Conservation (phyloP, 2,329 filamentous ascomycete genomes). For the Neopestalotiopsis rosae region DNA sequence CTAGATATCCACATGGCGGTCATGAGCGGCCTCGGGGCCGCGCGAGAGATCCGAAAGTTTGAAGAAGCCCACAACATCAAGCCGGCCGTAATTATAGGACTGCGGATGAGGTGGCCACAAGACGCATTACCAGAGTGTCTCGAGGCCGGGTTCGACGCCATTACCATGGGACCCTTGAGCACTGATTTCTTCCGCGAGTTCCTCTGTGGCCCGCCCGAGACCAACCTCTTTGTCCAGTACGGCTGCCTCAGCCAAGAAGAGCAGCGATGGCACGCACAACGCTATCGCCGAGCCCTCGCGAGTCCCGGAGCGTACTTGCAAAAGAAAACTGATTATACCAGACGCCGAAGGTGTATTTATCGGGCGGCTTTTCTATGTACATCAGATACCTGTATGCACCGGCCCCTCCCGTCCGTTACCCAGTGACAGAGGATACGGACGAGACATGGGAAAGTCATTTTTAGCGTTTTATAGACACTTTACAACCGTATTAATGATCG, state of each 20-base stretch:
- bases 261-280: background rate
- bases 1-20: constrained; percentile 36
- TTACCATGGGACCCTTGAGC: background rate
- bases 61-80: constrained; percentile 23
- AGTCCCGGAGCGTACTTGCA: background rate
- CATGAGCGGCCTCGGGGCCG: constrained; percentile 37
- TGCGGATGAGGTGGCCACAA: background rate
- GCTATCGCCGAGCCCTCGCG: background rate
- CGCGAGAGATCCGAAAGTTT: constrained; percentile 31
- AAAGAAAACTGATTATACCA: too few relatives aligned
- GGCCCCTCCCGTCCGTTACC: too few relatives aligned
- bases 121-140: background rate
- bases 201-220: constrained; percentile 16
- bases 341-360: background rate
- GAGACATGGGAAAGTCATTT: too few relatives aligned
- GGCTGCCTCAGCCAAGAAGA: constrained; percentile 10
- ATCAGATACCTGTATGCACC: too few relatives aligned
- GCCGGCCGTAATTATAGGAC: constrained; percentile 9
- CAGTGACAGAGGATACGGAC: too few relatives aligned
- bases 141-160: constrained; percentile 7
- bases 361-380: too few relatives aligned
- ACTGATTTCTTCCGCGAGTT: background rate
- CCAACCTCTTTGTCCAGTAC: constrained; percentile 16
- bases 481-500: too few relatives aligned
- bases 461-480: too few relatives aligned